Evolutionary conservation across 352 stramenopile genomes (phyloP), one percentile per base, ranked within the genome.

Genomic region (Phytophthora palmivora): DNA sequence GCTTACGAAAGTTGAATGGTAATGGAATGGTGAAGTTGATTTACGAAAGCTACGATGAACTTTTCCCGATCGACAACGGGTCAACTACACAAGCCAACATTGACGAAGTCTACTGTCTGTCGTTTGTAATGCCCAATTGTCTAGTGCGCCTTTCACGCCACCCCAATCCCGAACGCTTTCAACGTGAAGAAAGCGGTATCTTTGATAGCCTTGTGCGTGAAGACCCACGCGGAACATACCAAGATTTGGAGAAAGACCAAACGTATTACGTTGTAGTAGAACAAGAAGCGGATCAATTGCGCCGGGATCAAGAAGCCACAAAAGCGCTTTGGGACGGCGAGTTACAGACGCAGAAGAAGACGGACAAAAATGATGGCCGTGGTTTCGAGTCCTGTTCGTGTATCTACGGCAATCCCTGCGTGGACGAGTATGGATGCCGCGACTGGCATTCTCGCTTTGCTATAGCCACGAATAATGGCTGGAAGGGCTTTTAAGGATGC

Each of bases 61-160:
- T 88, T 4, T 97, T 96, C 48, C 63, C 73, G 2, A 96, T 97
- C 49, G 56, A 78, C 3, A 69, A 89, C 53, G 88, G 89, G 2
- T 89, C 76, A 10, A 94, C 87, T 9, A 95, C 81, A n/a, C 78
- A 89, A 34, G 67, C 75, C 2, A 73, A 55, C 9, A 78, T 97
- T 37, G 87, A 97, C 68, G 87, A 96, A 8, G 77, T 89, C 6
- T 97, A 96, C 55, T 95, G 84, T 47, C 67, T 97, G 32, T 93
- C 82, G 6, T 95, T 96, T 53, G 88, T 96, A 18, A 96, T 97
- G 88, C 88, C 87, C 26, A 88, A 91, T 30, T 97, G 87, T 49
- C 72, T 84, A 10, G 70, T 97, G 9, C 88, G 88, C 21, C 70
- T 97, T 19, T 91, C 82, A 4, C 51, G 45, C 1, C 68, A 85